Percentiles rank a stretch among this genome's conserved stretches.
Conservation (phyloP, 2,329 filamentous ascomycete species). For the Trichoderma sp. region DNA sequence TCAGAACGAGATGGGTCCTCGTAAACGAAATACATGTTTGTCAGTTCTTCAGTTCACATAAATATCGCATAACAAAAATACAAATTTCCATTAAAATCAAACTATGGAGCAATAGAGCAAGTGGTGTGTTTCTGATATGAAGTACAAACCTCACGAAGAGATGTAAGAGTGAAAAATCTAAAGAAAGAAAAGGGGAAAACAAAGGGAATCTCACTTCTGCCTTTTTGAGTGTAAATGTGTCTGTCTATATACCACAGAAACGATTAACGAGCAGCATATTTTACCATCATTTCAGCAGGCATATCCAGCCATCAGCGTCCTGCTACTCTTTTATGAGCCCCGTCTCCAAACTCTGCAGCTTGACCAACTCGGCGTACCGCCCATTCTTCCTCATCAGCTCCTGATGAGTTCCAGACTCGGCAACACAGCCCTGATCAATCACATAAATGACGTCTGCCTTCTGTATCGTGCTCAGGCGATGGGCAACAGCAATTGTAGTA, state of each 20-base stretch:
- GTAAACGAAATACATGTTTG: background rate
- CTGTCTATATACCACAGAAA: background rate
- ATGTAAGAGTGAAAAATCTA: too few relatives aligned
- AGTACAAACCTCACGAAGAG: background rate
- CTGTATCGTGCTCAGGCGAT: slow-evolving; percentile 89
- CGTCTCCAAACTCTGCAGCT: slow-evolving; percentile 76
- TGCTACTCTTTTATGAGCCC: slow-evolving; percentile 35
- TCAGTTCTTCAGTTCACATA: background rate
- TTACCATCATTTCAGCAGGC: background rate
- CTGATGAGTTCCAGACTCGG: slow-evolving; percentile 80
- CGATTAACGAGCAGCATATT: background rate
- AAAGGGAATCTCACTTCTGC: background rate
- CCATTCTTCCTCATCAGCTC: slow-evolving; percentile 72
- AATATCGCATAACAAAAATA: slow-evolving; percentile 1
- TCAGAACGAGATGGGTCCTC: background rate
- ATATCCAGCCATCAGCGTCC: background rate
- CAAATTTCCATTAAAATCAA: background rate
- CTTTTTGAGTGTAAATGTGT: slow-evolving; percentile 5
- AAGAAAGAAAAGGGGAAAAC: background rate
- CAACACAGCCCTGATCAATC: slow-evolving; percentile 86
- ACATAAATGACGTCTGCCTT: slow-evolving; percentile 95
- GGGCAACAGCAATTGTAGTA: slow-evolving; percentile 92
- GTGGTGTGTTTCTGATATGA: slow-evolving; percentile 4
- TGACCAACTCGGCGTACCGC: slow-evolving; percentile 78
- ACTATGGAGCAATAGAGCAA: background rate